These are phyloP conservation scores for Colletotrichum sublineola DNA, from an alignment of 2,329 filamentous ascomycete species.

Conservation along the genomic window DNA sequence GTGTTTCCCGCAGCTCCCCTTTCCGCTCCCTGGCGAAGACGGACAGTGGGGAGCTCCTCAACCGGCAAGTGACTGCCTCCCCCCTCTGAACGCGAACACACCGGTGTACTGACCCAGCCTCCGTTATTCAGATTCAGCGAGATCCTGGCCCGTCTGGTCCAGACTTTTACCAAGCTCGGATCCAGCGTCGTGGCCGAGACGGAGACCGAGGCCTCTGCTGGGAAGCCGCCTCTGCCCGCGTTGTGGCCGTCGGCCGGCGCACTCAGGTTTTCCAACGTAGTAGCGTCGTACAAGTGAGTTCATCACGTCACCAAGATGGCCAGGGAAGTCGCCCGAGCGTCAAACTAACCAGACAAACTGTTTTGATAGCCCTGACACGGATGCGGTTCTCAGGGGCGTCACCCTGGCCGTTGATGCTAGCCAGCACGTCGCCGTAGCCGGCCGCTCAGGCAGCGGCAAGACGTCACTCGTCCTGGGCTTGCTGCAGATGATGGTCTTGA, in stretches of 20 bases:
- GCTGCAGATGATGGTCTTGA: constrained; percentile 21
- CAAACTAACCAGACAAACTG: not conserved
- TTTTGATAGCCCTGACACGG: not conserved
- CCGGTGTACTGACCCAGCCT: not conserved
- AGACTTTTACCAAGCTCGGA: constrained; percentile 45
- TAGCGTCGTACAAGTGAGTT: constrained; percentile 28
- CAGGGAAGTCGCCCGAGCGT: rapidly evolving
- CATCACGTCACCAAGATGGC: rapidly evolving
- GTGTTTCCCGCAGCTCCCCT: not conserved
- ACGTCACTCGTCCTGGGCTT: constrained; percentile 17
- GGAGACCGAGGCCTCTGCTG: not conserved
- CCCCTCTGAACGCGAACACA: not conserved
- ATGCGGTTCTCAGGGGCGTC: constrained; percentile 16
- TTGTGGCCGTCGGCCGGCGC: constrained; percentile 16
- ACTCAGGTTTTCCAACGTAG: constrained; percentile 8
- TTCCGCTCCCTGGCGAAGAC: not conserved
- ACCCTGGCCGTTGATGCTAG: not conserved
- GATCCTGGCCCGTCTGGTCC: constrained; percentile 3
- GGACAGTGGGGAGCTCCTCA: not conserved
- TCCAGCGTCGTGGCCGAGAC: constrained; percentile 22
- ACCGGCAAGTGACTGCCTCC: not conserved
- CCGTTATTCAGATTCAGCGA: not conserved
- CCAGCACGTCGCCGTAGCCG: constrained; percentile 22
- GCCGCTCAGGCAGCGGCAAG: constrained; percentile 34
- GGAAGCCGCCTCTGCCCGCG: not conserved